Percentiles rank a stretch among this genome's conserved stretches.
Evolutionary conservation across 768 basidiomycete genomes (phyloP).

Genomic region (Russula dissimulans): DNA sequence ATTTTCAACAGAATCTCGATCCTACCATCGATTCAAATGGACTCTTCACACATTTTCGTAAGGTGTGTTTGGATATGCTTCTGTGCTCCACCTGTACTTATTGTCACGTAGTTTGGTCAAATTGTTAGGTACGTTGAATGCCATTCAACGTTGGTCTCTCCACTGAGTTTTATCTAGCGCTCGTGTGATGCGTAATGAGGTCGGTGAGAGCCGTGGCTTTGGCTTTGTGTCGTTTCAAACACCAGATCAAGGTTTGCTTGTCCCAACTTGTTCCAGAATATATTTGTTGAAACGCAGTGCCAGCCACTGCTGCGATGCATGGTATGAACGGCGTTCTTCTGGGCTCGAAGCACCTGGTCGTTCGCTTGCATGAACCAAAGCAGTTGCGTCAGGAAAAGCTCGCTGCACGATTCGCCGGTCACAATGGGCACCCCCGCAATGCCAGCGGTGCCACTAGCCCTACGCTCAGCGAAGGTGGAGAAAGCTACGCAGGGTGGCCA

Average conservation of each 20-base stretch:
- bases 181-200: conserved; percentile 85
- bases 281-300: neutral
- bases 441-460: conserved; percentile 83
- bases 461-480: conserved; percentile 71
- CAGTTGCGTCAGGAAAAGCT: conserved; percentile 85
- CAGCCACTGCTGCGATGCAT: conserved; percentile 66
- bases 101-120: conserved; percentile 57
- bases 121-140: conserved; percentile 62
- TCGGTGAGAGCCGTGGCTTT: conserved; percentile 74
- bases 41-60: conserved; percentile 74
- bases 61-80: conserved; percentile 35
- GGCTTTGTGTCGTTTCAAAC: conserved; percentile 86
- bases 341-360: conserved; percentile 71
- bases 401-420: conserved; percentile 65
- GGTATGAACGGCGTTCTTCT: conserved; percentile 71
- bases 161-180: conserved; percentile 42
- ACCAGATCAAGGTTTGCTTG: conserved; percentile 58
- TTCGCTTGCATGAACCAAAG: conserved; percentile 85
- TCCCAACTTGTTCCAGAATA: neutral
- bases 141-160: neutral
- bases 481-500: conserved; percentile 62
- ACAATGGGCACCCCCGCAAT: conserved; percentile 71
- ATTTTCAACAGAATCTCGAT: conserved; percentile 60
- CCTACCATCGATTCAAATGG: conserved; percentile 78
- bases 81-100: neutral